Conservation (phyloP, 2,329 filamentous ascomycete species). For the Apiospora pterosperma region DNA sequence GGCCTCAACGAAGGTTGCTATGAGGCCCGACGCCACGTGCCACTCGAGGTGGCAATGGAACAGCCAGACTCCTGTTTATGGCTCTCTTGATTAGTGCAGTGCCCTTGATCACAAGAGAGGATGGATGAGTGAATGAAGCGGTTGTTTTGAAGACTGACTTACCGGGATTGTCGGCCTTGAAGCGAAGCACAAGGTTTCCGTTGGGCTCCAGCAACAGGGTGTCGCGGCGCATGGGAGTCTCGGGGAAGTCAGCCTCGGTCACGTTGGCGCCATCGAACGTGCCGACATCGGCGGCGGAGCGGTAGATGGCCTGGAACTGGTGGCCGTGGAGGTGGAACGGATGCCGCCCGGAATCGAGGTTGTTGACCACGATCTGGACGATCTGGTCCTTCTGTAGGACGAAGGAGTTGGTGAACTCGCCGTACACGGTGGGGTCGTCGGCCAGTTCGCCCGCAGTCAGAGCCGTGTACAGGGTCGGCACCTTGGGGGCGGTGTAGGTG, state of each 20-base stretch:
- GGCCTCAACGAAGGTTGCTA: slow-evolving; percentile 62
- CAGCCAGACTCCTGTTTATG: slow-evolving; percentile 53
- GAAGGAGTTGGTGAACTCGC: slow-evolving; percentile 61
- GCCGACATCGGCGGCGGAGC: slow-evolving; percentile 55
- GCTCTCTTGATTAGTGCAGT: neutral
- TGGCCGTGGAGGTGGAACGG: slow-evolving; percentile 80
- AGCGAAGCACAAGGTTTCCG: slow-evolving; percentile 67
- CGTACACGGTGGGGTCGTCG: slow-evolving; percentile 60
- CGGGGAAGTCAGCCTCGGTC: slow-evolving; percentile 44
- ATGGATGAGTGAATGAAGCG: neutral
- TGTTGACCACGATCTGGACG: slow-evolving; percentile 77
- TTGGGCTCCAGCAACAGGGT: slow-evolving; percentile 62
- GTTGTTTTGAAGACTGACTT: slow-evolving; percentile 6
- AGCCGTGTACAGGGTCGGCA: slow-evolving; percentile 76
- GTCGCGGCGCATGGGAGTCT: slow-evolving; percentile 63
- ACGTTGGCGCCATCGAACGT: slow-evolving; percentile 46
- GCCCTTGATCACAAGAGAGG: neutral
- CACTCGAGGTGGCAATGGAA: slow-evolving; percentile 83
- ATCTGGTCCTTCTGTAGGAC: slow-evolving; percentile 65
- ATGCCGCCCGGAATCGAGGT: slow-evolving; percentile 66
- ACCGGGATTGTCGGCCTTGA: slow-evolving; percentile 65
- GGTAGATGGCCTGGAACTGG: slow-evolving; percentile 65
- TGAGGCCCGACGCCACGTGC: slow-evolving; percentile 67
- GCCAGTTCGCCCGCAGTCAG: slow-evolving; percentile 60
- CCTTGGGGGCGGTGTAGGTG: slow-evolving; percentile 70